Evolutionary conservation across 2,329 filamentous ascomycete species (phyloP).

Genomic region (Aureobasidium sp.): DNA sequence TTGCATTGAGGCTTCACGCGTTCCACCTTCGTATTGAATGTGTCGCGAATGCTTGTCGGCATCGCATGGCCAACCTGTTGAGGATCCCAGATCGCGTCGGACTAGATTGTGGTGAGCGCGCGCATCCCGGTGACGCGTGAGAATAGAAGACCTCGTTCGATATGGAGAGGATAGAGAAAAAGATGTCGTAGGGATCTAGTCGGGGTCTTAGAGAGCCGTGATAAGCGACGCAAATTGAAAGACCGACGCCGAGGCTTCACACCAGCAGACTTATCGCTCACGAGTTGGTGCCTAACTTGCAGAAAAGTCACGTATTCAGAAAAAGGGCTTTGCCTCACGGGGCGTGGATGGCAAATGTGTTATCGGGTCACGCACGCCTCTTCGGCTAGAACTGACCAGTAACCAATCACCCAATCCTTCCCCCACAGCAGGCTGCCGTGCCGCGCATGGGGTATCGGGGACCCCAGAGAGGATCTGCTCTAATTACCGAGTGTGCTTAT

Average conservation of each 20-base stretch:
- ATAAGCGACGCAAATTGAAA: background rate
- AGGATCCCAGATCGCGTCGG: background rate
- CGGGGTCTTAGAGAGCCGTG: background rate
- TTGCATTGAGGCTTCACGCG: background rate
- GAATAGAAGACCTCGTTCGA: no score
- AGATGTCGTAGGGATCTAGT: no score
- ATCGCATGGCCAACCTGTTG: background rate
- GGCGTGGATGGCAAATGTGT: background rate
- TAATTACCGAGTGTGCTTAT: no score
- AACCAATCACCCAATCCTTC: background rate
- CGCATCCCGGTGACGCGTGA: background rate
- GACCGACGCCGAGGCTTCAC: background rate
- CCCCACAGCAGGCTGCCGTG: background rate
- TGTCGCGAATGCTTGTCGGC: background rate
- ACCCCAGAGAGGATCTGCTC: no score
- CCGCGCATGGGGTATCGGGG: background rate
- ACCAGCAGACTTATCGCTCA: background rate
- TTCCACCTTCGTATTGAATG: background rate
- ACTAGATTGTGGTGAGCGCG: background rate
- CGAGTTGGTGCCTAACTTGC: background rate
- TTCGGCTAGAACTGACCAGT: background rate
- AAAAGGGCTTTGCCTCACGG: background rate
- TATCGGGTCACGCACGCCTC: background rate
- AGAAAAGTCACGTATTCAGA: background rate
- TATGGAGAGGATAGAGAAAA: no score